Conservation (phyloP, 441 rosid species). For the Cnidoscolus chayamansa region DNA sequence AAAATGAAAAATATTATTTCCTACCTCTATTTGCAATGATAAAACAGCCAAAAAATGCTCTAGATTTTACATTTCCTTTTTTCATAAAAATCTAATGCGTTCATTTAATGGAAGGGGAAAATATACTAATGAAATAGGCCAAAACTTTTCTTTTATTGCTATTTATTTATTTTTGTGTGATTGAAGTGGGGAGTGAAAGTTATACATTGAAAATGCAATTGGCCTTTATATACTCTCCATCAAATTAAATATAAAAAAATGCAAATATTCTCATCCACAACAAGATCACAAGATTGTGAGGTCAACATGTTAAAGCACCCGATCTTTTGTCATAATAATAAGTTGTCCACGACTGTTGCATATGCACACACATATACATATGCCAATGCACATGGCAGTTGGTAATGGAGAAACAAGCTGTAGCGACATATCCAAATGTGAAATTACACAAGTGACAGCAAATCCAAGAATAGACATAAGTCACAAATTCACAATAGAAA, state of each 20-base stretch:
- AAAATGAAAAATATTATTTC: too few relatives aligned
- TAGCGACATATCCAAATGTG: background rate
- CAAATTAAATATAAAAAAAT: too few relatives aligned
- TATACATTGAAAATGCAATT: too few relatives aligned
- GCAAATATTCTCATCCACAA: too few relatives aligned
- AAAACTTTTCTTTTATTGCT: too few relatives aligned
- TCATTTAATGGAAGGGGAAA: background rate
- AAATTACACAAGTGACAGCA: background rate
- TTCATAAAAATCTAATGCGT: background rate
- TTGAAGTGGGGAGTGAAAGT: too few relatives aligned
- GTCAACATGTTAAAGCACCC: background rate
- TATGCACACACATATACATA: background rate
- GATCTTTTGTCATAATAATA: background rate
- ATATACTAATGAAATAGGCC: too few relatives aligned
- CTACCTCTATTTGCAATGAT: background rate
- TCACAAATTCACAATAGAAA: background rate
- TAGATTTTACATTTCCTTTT: background rate
- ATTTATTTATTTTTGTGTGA: too few relatives aligned
- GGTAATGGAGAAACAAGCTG: background rate
- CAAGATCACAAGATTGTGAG: background rate
- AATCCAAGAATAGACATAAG: background rate
- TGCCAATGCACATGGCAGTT: background rate
- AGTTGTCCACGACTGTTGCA: background rate
- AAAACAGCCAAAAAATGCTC: background rate
- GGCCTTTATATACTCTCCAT: too few relatives aligned